Evolutionary conservation across 108 stramenopile species (phyloP).

Genomic region (Conticribra weissflogii): DNA sequence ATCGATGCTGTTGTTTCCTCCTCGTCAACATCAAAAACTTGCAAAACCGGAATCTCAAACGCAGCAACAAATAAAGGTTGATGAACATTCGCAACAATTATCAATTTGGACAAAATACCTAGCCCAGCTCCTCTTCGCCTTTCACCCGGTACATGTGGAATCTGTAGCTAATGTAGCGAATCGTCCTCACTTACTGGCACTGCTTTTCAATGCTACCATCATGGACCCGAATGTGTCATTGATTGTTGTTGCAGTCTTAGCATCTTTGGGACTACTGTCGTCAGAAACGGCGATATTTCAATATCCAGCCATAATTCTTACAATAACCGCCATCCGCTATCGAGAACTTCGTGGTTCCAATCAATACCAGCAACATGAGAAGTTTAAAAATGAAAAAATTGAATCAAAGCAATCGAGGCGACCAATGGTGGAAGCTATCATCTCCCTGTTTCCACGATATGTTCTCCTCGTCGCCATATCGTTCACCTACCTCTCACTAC

Average conservation of each 20-base stretch:
- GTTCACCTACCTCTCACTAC: conserved; percentile 50
- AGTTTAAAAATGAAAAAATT: neutral
- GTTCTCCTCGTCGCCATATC: conserved; percentile 45
- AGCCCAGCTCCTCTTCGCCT: conserved; percentile 61
- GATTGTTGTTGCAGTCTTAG: conserved; percentile 22
- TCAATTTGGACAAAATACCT: conserved; percentile 36
- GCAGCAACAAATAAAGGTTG: no score
- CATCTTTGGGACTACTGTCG: conserved; percentile 57
- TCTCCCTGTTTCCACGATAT: conserved; percentile 49
- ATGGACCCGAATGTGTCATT: conserved; percentile 49
- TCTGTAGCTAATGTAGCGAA: conserved; percentile 86
- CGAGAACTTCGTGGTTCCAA: conserved; percentile 8
- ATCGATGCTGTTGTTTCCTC: conserved; percentile 46
- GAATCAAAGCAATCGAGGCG: neutral
- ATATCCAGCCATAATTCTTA: conserved; percentile 62
- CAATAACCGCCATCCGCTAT: conserved; percentile 61
- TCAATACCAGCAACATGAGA: conserved; percentile 4
- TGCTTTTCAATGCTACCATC: conserved; percentile 46
- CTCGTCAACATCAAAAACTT: no score
- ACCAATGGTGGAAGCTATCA: conserved; percentile 13
- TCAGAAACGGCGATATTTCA: conserved; percentile 80
- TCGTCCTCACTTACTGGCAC: conserved; percentile 79
- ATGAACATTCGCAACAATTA: conserved; percentile 5
- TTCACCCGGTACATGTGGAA: conserved; percentile 86
- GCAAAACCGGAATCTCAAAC: neutral